Evolutionary conservation across 164 flowering plant species (phyloP).

Genomic region (Aristolochia contorta): DNA sequence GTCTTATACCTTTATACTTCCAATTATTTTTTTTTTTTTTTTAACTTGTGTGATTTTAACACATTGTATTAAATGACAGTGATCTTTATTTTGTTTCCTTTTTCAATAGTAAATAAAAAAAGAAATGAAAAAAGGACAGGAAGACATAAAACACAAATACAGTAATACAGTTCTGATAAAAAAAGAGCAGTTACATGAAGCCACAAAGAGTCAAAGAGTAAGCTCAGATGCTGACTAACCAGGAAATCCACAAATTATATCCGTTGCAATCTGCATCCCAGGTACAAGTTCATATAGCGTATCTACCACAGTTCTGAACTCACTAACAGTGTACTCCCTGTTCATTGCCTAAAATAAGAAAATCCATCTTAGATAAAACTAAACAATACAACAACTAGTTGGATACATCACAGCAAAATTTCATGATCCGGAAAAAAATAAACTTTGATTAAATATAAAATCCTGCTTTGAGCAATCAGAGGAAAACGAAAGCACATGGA

Average conservation of each 20-base stretch:
- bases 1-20: too few species aligned
- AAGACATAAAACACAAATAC: background rate
- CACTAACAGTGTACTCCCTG: constrained; percentile 90
- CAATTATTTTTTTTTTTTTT: too few species aligned
- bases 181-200: background rate
- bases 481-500: background rate
- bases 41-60: too few species aligned
- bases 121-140: background rate
- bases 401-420: too few species aligned
- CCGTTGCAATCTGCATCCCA: constrained; percentile 99
- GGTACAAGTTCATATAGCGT: constrained; percentile 91
- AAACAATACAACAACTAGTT: background rate
- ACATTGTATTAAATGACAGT: too few species aligned
- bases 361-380: background rate
- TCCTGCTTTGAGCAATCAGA: too few species aligned
- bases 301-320: constrained; percentile 85
- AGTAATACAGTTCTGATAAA: background rate
- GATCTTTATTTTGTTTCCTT: background rate
- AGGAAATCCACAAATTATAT: constrained; percentile 98
- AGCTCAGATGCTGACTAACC: constrained; percentile 34
- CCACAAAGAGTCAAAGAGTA: background rate
- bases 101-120: background rate
- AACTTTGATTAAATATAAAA: too few species aligned
- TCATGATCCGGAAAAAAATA: too few species aligned
- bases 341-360: constrained; percentile 72